Base-by-base conservation (phyloP, 371 early-diverging fungal species). In the Dentiscutata heterogama region DNA sequence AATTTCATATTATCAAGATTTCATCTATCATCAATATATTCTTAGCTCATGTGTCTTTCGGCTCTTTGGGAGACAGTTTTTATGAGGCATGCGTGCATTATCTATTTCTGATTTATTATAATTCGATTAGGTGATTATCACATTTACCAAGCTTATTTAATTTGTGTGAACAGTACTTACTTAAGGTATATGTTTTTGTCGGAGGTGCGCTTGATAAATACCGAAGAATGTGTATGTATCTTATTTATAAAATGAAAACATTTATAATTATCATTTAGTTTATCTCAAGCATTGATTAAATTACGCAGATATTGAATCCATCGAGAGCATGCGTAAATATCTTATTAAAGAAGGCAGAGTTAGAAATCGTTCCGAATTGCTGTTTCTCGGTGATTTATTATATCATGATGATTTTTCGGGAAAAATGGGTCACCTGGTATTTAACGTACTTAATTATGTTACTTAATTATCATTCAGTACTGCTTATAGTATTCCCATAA, bases 171-270 rank as follows among this genome's bases (percentile, higher is more conserved):
- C 85, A 95, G 90, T 96, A 95, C 80, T 88, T 94, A 77, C 84
- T 95, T 20, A 95, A 96, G 83, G 87, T 93, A 61, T 93, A 92
- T 87, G 68, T 95, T 11, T 77, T 90, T 29, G 82, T 88, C n/a
- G 89, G 91, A 83, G 93, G 89, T 82, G 85, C 80, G 73, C 84
- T 82, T 65, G 88, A 86, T 27, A 86, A 86, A 73, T 91, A 89
- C 87, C 88, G 83, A 35, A 84, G 85, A 82, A 88, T 87, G 85
- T 90, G 91, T 94, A 92, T 71, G 83, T 87, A 58, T 86, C 86
- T 78, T 18, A 64, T 83, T 35, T 35, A 35, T 35, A 35, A 35
- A 35, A 31, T 87, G 79, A 90, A 85, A 83, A 84, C 90, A 87
- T 91, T 74, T 22, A 50, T 31, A 39, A 71, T 51, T 72, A 27